Evolutionary conservation across 1,139 yeast genomes (phyloP).

Genomic region (Geotrichum armillariae): DNA sequence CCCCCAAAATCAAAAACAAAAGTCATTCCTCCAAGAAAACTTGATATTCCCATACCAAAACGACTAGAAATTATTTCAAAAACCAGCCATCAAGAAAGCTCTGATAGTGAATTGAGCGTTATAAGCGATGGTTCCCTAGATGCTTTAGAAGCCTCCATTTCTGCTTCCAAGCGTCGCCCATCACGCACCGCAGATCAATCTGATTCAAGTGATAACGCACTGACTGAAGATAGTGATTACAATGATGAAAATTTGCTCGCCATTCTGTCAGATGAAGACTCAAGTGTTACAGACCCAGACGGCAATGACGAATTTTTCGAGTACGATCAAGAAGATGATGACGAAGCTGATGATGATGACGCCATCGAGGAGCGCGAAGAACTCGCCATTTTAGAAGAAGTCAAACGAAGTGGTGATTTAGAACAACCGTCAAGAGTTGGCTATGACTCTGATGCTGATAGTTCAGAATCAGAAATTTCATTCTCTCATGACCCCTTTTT

Average conservation of each 20-base stretch:
- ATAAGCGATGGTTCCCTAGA: slow-evolving; percentile 18
- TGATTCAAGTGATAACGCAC: background rate
- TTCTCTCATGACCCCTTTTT: slow-evolving; percentile 37
- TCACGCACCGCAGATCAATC: slow-evolving; percentile 20
- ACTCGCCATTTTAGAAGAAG: slow-evolving; percentile 39
- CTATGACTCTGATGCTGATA: slow-evolving; percentile 38
- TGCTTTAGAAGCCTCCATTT: slow-evolving; percentile 18
- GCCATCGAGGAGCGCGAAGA: slow-evolving; percentile 35
- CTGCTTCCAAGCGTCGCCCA: slow-evolving; percentile 18
- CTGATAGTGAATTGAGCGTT: slow-evolving; percentile 18
- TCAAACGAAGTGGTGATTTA: slow-evolving; percentile 30
- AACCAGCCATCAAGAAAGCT: slow-evolving; percentile 15
- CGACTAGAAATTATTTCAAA: slow-evolving; percentile 28
- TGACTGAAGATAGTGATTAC: slow-evolving; percentile 30
- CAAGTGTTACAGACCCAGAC: slow-evolving; percentile 21
- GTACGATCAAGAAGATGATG: slow-evolving; percentile 6
- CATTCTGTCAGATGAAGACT: slow-evolving; percentile 26
- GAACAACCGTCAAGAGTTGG: slow-evolving; percentile 26
- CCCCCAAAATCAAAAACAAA: slow-evolving; percentile 24
- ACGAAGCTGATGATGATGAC: slow-evolving; percentile 20
- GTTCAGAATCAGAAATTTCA: slow-evolving; percentile 28
- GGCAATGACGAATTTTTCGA: slow-evolving; percentile 8
- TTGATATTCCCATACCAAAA: slow-evolving; percentile 28
- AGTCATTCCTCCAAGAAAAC: slow-evolving; percentile 24
- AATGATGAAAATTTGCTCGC: slow-evolving; percentile 31